phyloP scores from a whole-genome alignment of 129 eudicot genomes.

The Pulicaria dysenterica region DNA sequence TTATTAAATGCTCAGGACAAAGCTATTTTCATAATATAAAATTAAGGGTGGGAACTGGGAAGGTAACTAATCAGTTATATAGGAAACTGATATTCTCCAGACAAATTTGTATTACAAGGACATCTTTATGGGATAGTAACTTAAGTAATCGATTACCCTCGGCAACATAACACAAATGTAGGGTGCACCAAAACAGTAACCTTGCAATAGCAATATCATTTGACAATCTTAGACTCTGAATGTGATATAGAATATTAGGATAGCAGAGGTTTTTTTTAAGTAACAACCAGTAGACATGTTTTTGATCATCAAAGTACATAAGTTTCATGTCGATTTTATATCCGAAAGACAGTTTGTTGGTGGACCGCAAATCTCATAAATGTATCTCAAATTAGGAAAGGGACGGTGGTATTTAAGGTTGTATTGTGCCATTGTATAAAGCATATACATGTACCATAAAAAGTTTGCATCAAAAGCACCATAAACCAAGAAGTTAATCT shows the following conservation, averaged over 20 bases:
- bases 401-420: background rate
- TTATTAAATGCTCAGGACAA: background rate
- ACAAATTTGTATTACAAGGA: background rate
- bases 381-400: background rate
- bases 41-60: no score
- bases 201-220: background rate
- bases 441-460: background rate
- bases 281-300: background rate
- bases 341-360: background rate
- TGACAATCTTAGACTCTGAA: background rate
- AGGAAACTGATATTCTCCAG: background rate
- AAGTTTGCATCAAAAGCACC: slow-evolving; percentile 9
- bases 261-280: background rate
- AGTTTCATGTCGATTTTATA: no score
- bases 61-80: background rate
- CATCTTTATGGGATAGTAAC: background rate
- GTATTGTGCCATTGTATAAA: background rate
- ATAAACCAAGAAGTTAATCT: slow-evolving; percentile 16
- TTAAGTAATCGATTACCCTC: background rate
- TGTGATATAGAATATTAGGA: slow-evolving; percentile 7
- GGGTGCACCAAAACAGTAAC: background rate
- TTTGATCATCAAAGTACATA: background rate
- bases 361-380: background rate
- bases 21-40: background rate
- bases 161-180: background rate